A percentile compares a stretch with the other conserved stretches of the same genome.
Conservation (phyloP, 2,329 filamentous ascomycete genomes). For the Pezicula rhizophila region DNA sequence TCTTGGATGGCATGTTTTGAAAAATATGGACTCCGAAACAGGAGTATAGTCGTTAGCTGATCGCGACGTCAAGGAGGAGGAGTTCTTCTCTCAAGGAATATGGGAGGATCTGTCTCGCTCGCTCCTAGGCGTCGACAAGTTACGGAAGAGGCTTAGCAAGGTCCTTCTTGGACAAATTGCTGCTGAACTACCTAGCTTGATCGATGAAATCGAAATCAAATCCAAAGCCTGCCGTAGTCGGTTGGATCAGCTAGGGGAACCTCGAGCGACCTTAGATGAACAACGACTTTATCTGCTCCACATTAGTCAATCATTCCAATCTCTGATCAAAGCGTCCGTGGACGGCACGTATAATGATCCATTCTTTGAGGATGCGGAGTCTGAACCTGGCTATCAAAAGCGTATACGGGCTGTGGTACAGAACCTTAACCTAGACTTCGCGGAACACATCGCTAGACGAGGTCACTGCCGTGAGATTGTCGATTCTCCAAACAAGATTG, state of each 20-base stretch:
- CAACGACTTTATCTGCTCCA: conserved; percentile 42
- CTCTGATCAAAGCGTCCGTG: conserved; percentile 38
- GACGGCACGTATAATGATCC: conserved; percentile 45
- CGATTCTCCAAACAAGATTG: conserved; percentile 13
- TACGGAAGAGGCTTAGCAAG: conserved; percentile 44
- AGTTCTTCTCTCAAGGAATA: conserved; percentile 37
- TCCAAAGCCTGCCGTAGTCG: conserved; percentile 28
- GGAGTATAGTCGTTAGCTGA: conserved; percentile 23
- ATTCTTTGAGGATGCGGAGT: conserved; percentile 41
- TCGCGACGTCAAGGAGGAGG: conserved; percentile 34
- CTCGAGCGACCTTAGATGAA: conserved; percentile 38
- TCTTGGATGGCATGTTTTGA: conserved; percentile 48
- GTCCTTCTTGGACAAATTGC: conserved; percentile 43
- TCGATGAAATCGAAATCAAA: conserved; percentile 35
- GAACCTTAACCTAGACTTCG: conserved; percentile 41
- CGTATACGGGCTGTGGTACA: conserved; percentile 50
- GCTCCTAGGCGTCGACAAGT: conserved; percentile 39
- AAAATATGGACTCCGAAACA: conserved; percentile 38
- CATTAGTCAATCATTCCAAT: conserved; percentile 38
- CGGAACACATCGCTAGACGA: conserved; percentile 31
- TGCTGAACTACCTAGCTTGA: conserved; percentile 38
- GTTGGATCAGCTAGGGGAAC: conserved; percentile 42
- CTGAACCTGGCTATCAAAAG: conserved; percentile 29
- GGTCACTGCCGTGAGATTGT: conserved; percentile 37
- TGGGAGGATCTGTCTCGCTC: conserved; percentile 32